Base-by-base conservation (phyloP, 345 rosid species). In the Rhodamnia argentea region DNA sequence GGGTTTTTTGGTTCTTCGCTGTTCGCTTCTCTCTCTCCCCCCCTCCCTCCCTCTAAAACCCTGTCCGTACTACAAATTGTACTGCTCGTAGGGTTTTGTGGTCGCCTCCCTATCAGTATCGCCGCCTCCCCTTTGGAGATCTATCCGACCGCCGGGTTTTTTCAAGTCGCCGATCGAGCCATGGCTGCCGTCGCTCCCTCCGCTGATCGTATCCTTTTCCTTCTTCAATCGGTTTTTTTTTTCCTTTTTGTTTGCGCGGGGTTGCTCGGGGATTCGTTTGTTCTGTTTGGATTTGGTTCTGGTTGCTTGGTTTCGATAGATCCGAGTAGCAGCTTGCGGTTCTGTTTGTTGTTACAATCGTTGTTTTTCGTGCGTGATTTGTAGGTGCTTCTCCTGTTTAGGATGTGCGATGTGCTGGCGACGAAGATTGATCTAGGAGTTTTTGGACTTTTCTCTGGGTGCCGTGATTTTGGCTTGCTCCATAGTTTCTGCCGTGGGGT, bases 101-200 rank as follows among this genome's bases (percentile, higher is more conserved):
- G 64, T 52, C 23, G 27, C 11, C 24, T 15, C 26, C 44, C 84
- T 10, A 4, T 55, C 70, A 32, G 42, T 27, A 20, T 44, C 51
- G 78, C 76, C 76, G 23, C 59, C 3, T 50, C 52, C 52, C 52
- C 52, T 50, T 50, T 10, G 52, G 52, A 50, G 52, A 50, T 50
- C 52, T 50, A 50, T 50, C 52, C 52, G 52, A 50, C 52, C 52
- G 52, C 52, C 52, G 52, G 52, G 52, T 50, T 50, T 50, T 50
- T 50, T 3, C 52, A 50, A 50, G 52, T 50, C 52, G 62, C 13
- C 22, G 23, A 40, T 86, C 78, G 47, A 37, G 84, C 54, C 90
- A 90, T 90, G 92, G 89, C 90, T 44, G 85, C 91, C 78, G 91
- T 89, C 81, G 89, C 90, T 86, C 89, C 90, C n/a, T 82, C 89